Base-by-base conservation (phyloP, 2,329 filamentous ascomycete genomes). In the Alternaria ethzedia region DNA sequence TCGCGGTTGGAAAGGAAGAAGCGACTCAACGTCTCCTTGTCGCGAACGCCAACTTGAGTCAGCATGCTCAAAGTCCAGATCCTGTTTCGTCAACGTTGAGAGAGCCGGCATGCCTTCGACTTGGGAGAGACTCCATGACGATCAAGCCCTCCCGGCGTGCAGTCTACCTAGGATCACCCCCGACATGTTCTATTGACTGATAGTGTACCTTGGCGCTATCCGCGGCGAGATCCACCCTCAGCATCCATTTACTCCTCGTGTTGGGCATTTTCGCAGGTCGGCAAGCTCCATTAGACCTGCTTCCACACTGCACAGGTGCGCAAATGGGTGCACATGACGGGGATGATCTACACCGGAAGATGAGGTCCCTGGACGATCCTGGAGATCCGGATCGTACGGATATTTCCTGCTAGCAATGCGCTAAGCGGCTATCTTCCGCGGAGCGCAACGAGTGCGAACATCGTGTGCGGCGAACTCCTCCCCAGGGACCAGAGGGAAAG, bases 281-380 rank as follows among this genome's bases (percentile, higher is more conserved):
- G 57, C 49, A 55, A 60, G 21, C 51, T 60, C 41, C 45, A 55
- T 26, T 60, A 21, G 25, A 43, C 57, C 32, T 56, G 17, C 26
- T 21, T 20, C 26, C 41, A 60, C 17, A 28, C 17, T 23, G 25
- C 28, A 54, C 49, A 54, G 25, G 47, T 43, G 21, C 44, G 49
- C 49, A 59, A 32, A 32, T 21, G 44, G 41, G 60, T 51, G 46
- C 50, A 63, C 51, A 60, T 63, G 32, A 63, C 36, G 45, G 36
- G 26, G 30, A 52, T 51, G 61, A 63, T 63, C 61, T 52, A 56
- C 61, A 26, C 25, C 51, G 46, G 41, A 54, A 44, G 17, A 25
- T 41, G 45, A 54, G 45, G 61, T 63, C 51, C 61, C 57, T 63
- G 56, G 61, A 47, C 45, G 61, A 63, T 63, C 61, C 59, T 55